Base-by-base conservation (phyloP, 2,329 filamentous ascomycete genomes). In the Phaeosphaeria sp. region DNA sequence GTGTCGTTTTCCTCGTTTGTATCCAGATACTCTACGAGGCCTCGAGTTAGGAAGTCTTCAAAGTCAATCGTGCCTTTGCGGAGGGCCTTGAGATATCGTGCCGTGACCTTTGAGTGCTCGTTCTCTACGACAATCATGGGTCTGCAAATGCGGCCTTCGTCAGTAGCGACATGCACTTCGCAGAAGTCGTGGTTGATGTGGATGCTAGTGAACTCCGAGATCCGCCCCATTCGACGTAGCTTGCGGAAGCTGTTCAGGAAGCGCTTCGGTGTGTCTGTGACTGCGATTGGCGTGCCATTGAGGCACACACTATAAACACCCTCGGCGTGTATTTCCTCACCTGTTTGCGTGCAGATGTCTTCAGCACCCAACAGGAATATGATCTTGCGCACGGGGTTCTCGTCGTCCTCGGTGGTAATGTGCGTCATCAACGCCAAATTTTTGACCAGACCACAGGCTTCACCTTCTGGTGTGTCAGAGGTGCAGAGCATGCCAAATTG, bases 391-490 rank as follows among this genome's bases (percentile, higher is more conserved):
- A 99, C 91, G 0, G 95, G 93, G 18, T 88, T 92, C 74, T 98
- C 95, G 55, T 97, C 93, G 55, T 96, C 92, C 63, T 97, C 92
- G 1, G 95, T 99, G 0, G 95, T 99, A 68, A 99, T 98, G 73
- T 99, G 96, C 51, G 96, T 99, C 95, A 99, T 99, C 56, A 99
- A 83, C 9, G 95, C 95, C 81, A 99, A 79, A 73, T 99, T 99
- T 83, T 99, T 99, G 67, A 99, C 93, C 56, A 99, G 81, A 84
- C 95, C 95, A 80, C 95, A 99, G 11, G 95, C 93, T 81, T 99
- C 95, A 79, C 95, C 95, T 89, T 99, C 95, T 6, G 95, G 95
- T 0, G 95, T 99, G 83, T 99, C 95, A 11, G 95, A 96, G 0
- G 93, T 91, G 74, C 95, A 99, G 54, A 99, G 83, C 93, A 99